Conservation (phyloP, 2,329 filamentous ascomycete species). For the Tympanopsis confertula region DNA sequence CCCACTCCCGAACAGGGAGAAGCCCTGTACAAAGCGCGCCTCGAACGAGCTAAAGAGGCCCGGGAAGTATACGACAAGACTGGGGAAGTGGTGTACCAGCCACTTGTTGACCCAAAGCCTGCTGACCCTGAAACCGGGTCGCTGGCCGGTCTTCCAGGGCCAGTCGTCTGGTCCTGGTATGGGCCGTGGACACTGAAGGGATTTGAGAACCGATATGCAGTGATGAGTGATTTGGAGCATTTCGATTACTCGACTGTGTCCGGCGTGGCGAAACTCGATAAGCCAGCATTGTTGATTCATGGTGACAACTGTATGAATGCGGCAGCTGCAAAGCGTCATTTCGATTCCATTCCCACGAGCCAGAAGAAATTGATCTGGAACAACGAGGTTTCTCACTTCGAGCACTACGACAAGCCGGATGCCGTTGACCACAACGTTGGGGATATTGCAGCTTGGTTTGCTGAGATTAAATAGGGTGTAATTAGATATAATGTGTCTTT, state of each 20-base stretch:
- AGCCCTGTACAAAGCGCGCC: conserved; percentile 11
- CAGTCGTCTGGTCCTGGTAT: conserved; percentile 16
- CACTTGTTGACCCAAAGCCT: conserved; percentile 11
- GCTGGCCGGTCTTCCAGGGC: conserved; percentile 13
- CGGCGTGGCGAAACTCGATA: conserved; percentile 14
- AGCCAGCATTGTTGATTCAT: conserved; percentile 15
- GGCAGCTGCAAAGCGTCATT: conserved; percentile 13
- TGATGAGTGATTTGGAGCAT: conserved; percentile 17
- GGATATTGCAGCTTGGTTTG: conserved; percentile 13
- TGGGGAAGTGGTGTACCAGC: conserved; percentile 14
- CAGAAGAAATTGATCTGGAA: conserved; percentile 16
- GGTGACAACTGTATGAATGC: conserved; percentile 17
- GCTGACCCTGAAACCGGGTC: conserved; percentile 11
- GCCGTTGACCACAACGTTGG: conserved; percentile 13
- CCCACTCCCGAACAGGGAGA: conserved; percentile 14
- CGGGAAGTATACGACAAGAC: conserved; percentile 13
- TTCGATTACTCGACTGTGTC: conserved; percentile 14
- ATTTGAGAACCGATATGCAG: conserved; percentile 16
- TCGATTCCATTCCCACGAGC: conserved; percentile 11
- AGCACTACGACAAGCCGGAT: conserved; percentile 14
- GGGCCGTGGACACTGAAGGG: conserved; percentile 15
- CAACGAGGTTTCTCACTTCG: conserved; percentile 14
- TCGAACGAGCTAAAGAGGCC: conserved; percentile 12
- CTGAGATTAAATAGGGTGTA: conserved; percentile 5
- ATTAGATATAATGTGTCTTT: conserved; percentile 2